A percentile compares a stretch with the other conserved stretches of the same genome.
Evolutionary conservation across 2,329 filamentous ascomycete genomes (phyloP).

Genomic region (Talaromyces funiculosus): DNA sequence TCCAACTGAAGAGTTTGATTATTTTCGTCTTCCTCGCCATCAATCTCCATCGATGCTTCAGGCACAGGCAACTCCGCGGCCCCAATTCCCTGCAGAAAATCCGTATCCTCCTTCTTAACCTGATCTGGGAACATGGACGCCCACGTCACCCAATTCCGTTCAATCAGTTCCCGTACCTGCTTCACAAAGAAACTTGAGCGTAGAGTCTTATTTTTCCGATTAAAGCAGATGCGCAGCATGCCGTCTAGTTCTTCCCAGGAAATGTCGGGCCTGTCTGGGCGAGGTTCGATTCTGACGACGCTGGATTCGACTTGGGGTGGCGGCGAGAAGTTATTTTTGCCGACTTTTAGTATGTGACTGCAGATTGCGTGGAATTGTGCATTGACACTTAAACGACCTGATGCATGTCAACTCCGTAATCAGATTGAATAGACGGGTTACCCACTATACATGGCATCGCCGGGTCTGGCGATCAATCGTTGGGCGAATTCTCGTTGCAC

Average conservation of each 20-base stretch:
- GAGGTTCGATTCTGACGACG: slow-evolving; percentile 84
- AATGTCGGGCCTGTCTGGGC: slow-evolving; percentile 77
- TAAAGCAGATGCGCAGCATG: slow-evolving; percentile 73
- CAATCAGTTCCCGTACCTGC: slow-evolving; percentile 13
- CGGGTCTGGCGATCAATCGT: slow-evolving; percentile 78
- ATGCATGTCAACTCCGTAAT: background rate
- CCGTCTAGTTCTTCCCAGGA: slow-evolving; percentile 96
- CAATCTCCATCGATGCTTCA: slow-evolving; percentile 7
- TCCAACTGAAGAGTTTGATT: background rate
- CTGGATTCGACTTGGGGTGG: slow-evolving; percentile 88
- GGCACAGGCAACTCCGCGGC: slow-evolving; percentile 39
- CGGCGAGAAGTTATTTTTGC: slow-evolving; percentile 92
- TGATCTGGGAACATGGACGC: slow-evolving; percentile 14
- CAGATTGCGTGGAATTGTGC: slow-evolving; percentile 85
- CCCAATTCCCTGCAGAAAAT: slow-evolving; percentile 26
- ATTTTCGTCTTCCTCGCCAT: slow-evolving; percentile 22
- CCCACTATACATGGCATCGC: slow-evolving; percentile 75
- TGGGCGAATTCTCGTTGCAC: slow-evolving; percentile 94
- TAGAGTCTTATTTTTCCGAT: slow-evolving; percentile 85
- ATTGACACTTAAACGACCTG: slow-evolving; percentile 72
- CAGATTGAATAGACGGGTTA: background rate
- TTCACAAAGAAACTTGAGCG: slow-evolving; percentile 72
- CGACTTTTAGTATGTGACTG: slow-evolving; percentile 52
- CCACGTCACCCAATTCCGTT: slow-evolving; percentile 15
- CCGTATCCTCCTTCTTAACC: slow-evolving; percentile 11